Base-by-base conservation (phyloP, 2,329 filamentous ascomycete genomes). In the Fusarium equiseti region DNA sequence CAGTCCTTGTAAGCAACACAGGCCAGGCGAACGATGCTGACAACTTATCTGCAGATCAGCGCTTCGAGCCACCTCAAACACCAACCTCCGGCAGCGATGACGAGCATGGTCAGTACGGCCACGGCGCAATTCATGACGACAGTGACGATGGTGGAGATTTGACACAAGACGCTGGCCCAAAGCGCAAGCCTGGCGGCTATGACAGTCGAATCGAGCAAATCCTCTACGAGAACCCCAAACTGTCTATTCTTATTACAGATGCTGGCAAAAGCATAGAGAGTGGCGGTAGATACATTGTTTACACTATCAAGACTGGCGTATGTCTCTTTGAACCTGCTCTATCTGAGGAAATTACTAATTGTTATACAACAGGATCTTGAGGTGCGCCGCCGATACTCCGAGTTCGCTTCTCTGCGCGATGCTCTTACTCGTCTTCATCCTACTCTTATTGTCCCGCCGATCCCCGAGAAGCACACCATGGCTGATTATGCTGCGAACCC, bases 381-480 rank as follows among this genome's bases (percentile, higher is more conserved):
- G 83, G 96, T 99, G 58, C 91, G 95, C 75, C 89, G 96, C 75
- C 89, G 96, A 76, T 99, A 99, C 81, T 99, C 96, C 2, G 96
- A 99, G 80, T 99, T 99, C 77, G 92, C 93, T 38, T 97, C 95
- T 18, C 84, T 99, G 61, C 89, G 96, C 76, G 91, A 94, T 75
- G 95, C 95, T 5, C 87, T 99, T 29, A 94, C 95, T 49, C 92
- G 92, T 74, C 87, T 99, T 68, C 97, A 99, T 78, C 96, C 97
- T 10, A 99, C 96, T 0, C 87, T 99, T 44, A 92, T 99, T 75
- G 92, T 99, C 55, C 97, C 96, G 10, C 96, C 96, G 5, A 99
- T 99, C 76, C 96, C 96, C 24, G 97, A 99, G 83, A 99, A 99
- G 81, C 96, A 99, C 81, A 96, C 94, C 48, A 97, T 99, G 92